These are phyloP conservation scores for Termitomyces sp. DNA, from an alignment of 768 basidiomycete genomes.

Conservation along the genomic window DNA sequence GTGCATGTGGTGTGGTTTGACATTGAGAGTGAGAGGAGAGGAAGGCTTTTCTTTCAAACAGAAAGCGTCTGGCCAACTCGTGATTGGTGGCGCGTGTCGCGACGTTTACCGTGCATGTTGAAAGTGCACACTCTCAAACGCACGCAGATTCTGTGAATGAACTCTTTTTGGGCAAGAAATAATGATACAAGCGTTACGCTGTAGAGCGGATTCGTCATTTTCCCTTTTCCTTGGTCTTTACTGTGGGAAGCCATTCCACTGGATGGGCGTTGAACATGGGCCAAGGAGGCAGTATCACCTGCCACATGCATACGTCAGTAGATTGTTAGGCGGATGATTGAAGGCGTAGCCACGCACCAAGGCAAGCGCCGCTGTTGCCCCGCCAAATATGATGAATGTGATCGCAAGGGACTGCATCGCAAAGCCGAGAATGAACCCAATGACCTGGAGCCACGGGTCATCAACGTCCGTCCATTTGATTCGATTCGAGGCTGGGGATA, in stretches of 20 bases:
- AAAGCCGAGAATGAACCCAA: slow-evolving; percentile 56
- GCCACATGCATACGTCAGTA: not conserved
- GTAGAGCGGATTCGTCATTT: not conserved
- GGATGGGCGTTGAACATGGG: slow-evolving; percentile 57
- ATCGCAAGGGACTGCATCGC: slow-evolving; percentile 46
- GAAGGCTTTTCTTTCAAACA: no score
- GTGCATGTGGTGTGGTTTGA: no score
- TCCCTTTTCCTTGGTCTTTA: slow-evolving; percentile 2
- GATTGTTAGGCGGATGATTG: not conserved
- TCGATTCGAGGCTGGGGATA: slow-evolving; percentile 1
- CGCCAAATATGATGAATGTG: slow-evolving; percentile 47
- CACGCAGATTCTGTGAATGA: no score
- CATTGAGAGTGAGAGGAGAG: no score
- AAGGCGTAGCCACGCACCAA: slow-evolving; percentile 29
- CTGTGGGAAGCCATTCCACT: slow-evolving; percentile 50
- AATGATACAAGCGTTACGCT: not conserved
- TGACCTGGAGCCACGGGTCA: slow-evolving; percentile 29
- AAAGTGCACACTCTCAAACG: no score
- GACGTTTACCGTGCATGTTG: no score
- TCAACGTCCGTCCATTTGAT: not conserved
- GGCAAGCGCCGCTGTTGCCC: slow-evolving; percentile 30
- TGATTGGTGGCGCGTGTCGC: no score
- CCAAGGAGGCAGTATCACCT: slow-evolving; percentile 71
- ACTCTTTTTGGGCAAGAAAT: not conserved
- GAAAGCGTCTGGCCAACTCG: no score